Conservation (phyloP, 1,284 basidiomycete genomes). For the Trametes hirsuta region DNA sequence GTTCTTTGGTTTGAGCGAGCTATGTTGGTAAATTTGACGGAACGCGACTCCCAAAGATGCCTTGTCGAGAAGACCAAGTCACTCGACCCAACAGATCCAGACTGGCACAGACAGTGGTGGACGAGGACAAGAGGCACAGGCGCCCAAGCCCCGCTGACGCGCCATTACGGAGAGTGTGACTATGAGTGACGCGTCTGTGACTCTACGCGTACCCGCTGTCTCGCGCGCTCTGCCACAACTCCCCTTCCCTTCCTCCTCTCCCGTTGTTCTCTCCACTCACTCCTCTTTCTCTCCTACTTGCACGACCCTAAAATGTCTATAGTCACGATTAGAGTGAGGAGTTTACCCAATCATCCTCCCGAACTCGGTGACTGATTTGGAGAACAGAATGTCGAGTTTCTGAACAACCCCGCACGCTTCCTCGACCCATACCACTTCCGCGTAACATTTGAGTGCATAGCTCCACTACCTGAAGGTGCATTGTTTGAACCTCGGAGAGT, state of each 20-base stretch:
- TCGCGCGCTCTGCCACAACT: slow-evolving; percentile 9
- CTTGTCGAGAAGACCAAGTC: too few species aligned
- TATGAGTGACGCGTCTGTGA: slow-evolving; percentile 20
- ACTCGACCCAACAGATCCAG: too few species aligned
- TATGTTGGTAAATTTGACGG: too few species aligned
- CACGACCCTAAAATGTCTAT: slow-evolving; percentile 52
- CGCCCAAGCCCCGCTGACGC: neutral
- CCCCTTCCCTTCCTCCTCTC: neutral
- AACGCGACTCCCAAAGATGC: too few species aligned
- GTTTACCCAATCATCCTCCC: neutral
- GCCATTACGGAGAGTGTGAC: neutral
- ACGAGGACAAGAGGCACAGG: neutral
- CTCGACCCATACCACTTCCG: slow-evolving; percentile 92
- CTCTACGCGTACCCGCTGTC: slow-evolving; percentile 17
- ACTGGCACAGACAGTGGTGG: neutral
- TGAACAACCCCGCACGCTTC: slow-evolving; percentile 93
- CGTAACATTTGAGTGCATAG: slow-evolving; percentile 98
- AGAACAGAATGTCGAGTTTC: slow-evolving; percentile 78
- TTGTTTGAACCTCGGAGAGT: neutral
- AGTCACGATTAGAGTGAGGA: slow-evolving; percentile 58
- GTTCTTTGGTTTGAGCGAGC: too few species aligned
- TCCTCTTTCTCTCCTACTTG: neutral
- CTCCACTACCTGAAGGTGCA: slow-evolving; percentile 86
- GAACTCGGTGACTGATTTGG: neutral
- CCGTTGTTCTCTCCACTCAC: neutral